phyloP scores from a whole-genome alignment of 179 eudicot species.

The Silene vulgaris region DNA sequence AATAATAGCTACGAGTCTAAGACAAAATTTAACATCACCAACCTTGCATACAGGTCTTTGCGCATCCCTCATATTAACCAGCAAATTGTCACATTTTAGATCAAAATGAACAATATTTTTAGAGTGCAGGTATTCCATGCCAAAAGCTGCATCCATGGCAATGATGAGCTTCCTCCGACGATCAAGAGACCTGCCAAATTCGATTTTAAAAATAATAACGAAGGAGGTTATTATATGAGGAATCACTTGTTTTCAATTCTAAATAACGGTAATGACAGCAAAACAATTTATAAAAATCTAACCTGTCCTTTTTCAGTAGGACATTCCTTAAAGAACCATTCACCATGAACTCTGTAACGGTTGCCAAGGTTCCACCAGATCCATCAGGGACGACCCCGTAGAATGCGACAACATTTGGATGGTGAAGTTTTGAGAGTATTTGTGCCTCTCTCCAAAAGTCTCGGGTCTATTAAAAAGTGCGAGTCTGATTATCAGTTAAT shows the following conservation, averaged over 20 bases:
- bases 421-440: conserved; percentile 87
- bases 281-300: not conserved
- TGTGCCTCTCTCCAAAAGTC: conserved; percentile 98
- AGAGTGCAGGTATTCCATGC: conserved; percentile 89
- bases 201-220: not conserved
- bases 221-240: not conserved
- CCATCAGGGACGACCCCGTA: conserved; percentile 98
- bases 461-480: conserved; percentile 43
- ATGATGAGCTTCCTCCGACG: conserved; percentile 72
- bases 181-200: conserved; percentile 57
- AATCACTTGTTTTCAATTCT: conserved; percentile 1
- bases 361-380: conserved; percentile 86
- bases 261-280: not conserved
- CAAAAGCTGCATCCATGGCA: conserved; percentile 91
- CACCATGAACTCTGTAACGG: conserved; percentile 91
- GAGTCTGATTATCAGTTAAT: conserved; percentile 10
- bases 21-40: conserved; percentile 15
- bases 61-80: conserved; percentile 80
- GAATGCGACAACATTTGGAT: conserved; percentile 94
- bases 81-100: conserved; percentile 89
- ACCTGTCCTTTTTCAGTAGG: conserved; percentile 78
- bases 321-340: conserved; percentile 89
- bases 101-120: conserved; percentile 89
- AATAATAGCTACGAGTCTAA: not conserved
- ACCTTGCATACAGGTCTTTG: conserved; percentile 92